Conservation (phyloP, 495 filamentous ascomycete species). For the Aspergillus affinis region DNA sequence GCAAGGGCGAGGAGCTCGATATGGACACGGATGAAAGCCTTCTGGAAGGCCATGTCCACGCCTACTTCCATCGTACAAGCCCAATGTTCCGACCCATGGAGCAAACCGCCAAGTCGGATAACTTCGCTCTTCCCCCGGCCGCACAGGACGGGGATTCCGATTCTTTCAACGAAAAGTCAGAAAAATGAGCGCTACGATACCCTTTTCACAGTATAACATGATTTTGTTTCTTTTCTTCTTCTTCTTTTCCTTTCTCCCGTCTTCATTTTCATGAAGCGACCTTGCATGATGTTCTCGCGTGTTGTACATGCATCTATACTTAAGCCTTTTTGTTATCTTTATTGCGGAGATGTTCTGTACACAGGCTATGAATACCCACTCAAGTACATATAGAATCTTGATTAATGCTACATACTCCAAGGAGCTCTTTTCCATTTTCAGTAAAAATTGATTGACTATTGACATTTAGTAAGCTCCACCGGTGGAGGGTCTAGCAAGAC, state of each 20-base stretch:
- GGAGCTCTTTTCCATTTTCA: neutral
- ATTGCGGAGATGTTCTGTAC: neutral
- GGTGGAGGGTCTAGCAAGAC: too few species aligned
- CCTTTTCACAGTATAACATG: slow-evolving; percentile 10
- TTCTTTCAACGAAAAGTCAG: slow-evolving; percentile 25
- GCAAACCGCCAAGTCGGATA: slow-evolving; percentile 38
- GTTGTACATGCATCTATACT: neutral
- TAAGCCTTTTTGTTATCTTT: neutral
- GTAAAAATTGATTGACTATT: neutral
- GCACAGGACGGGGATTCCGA: slow-evolving; percentile 30
- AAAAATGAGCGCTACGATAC: slow-evolving; percentile 10
- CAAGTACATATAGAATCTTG: slow-evolving; percentile 8
- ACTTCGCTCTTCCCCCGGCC: slow-evolving; percentile 42
- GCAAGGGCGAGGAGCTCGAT: slow-evolving; percentile 25
- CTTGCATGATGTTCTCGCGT: neutral
- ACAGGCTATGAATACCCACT: slow-evolving; percentile 10
- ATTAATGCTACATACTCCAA: slow-evolving; percentile 7
- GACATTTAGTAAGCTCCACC: too few species aligned
- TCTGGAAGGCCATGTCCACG: slow-evolving; percentile 46
- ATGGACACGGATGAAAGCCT: slow-evolving; percentile 44
- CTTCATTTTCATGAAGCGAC: slow-evolving; percentile 5
- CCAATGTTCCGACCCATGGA: slow-evolving; percentile 51
- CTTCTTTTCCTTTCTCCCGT: too few species aligned
- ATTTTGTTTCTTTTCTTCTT: too few species aligned
- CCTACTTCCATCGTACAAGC: slow-evolving; percentile 51